Conservation (phyloP, 768 basidiomycete genomes). For the Tremella fuciformis region DNA sequence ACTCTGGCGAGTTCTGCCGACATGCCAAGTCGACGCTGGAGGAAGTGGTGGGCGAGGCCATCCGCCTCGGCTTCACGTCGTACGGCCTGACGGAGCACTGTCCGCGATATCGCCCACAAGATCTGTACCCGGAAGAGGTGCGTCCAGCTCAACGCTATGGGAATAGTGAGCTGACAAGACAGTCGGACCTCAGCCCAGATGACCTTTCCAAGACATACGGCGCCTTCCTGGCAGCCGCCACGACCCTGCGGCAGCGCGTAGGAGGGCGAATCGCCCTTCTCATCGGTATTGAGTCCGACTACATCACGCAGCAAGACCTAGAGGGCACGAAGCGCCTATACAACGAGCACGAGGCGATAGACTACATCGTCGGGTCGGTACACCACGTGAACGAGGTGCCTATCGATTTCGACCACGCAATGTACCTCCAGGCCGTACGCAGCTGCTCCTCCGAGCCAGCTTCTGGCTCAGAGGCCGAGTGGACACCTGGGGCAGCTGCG, state of each 20-base stretch:
- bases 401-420: slow-evolving; percentile 82
- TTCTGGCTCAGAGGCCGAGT: slow-evolving; percentile 3
- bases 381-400: slow-evolving; percentile 85
- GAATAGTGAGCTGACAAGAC: slow-evolving; percentile 3
- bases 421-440: slow-evolving; percentile 57
- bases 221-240: slow-evolving; percentile 70
- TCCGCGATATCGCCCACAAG: slow-evolving; percentile 73
- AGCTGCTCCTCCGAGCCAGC: slow-evolving; percentile 19
- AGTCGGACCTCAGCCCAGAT: slow-evolving; percentile 61
- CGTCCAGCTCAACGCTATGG: slow-evolving; percentile 19
- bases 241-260: slow-evolving; percentile 55
- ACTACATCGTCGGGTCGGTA: slow-evolving; percentile 88
- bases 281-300: slow-evolving; percentile 90
- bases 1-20: slow-evolving; percentile 27
- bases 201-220: slow-evolving; percentile 66
- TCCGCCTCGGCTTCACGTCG: slow-evolving; percentile 69
- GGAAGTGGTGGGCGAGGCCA: slow-evolving; percentile 76
- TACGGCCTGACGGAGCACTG: slow-evolving; percentile 92
- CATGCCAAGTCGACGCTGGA: slow-evolving; percentile 67
- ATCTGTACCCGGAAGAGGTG: slow-evolving; percentile 97
- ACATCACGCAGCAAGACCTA: slow-evolving; percentile 69
- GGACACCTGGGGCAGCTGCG: slow-evolving; percentile 1
- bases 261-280: slow-evolving; percentile 71
- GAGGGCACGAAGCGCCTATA: slow-evolving; percentile 61
- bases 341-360: slow-evolving; percentile 58